Evolutionary conservation across 768 basidiomycete species (phyloP).

Genomic region (Hebeloma cylindrosporum): DNA sequence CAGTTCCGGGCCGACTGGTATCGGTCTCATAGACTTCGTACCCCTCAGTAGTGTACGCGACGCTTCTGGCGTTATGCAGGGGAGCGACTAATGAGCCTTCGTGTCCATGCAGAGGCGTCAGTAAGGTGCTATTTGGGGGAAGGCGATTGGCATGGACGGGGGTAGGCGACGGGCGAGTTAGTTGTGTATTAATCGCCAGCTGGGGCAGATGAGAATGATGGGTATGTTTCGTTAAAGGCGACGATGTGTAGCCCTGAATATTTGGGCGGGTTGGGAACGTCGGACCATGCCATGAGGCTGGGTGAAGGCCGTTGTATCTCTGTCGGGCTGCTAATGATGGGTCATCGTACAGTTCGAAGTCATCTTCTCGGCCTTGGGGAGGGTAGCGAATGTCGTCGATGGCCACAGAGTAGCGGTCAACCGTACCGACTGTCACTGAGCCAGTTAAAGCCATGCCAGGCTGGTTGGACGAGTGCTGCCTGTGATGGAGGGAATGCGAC

Average conservation of each 20-base stretch:
- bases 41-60: conserved; percentile 26
- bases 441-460: conserved; percentile 26
- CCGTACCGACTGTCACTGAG: conserved; percentile 28
- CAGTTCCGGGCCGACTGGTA: conserved; percentile 20
- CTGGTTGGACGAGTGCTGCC: conserved; percentile 30
- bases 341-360: conserved; percentile 24
- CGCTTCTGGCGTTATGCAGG: conserved; percentile 23
- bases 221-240: conserved; percentile 20
- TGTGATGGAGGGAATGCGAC: conserved; percentile 25
- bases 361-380: conserved; percentile 33
- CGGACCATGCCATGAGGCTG: conserved; percentile 38
- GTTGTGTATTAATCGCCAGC: conserved; percentile 22
- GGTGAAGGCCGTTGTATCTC: conserved; percentile 29
- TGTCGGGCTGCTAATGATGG: conserved; percentile 24
- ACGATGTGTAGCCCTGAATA: conserved; percentile 20
- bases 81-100: conserved; percentile 41
- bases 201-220: conserved; percentile 34
- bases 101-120: conserved; percentile 70
- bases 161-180: conserved; percentile 28
- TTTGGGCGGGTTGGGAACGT: conserved; percentile 13
- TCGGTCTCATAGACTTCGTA: conserved; percentile 44
- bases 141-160: conserved; percentile 40
- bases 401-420: conserved; percentile 29
- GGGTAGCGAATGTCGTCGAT: conserved; percentile 35
- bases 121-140: conserved; percentile 63